Evolutionary conservation across 2,329 filamentous ascomycete genomes (phyloP).

Genomic region (Paecilomyces dactylethromorphus): DNA sequence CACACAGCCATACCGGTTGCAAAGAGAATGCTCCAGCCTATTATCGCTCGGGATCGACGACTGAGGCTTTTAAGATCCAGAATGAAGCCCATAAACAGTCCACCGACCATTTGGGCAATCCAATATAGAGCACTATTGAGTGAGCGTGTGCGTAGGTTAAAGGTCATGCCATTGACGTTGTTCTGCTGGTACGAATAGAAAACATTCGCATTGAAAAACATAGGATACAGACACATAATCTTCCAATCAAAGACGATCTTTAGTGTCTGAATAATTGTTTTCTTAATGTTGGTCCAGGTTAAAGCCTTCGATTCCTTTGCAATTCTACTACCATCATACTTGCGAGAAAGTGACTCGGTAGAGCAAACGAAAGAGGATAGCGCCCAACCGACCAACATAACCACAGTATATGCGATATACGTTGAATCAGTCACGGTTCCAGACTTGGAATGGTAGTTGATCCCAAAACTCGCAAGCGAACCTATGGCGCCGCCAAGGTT

Average conservation of each 20-base stretch:
- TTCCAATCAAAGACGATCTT: constrained; percentile 27
- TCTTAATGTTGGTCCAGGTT: too few relatives aligned
- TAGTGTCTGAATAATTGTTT: too few relatives aligned
- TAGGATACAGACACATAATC: constrained; percentile 39
- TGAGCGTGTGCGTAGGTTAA: constrained; percentile 51
- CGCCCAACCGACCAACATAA: too few relatives aligned
- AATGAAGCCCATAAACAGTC: constrained; percentile 41
- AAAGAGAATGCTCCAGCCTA: too few relatives aligned
- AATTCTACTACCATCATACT: not conserved
- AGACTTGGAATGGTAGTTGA: constrained; percentile 24
- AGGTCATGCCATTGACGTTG: constrained; percentile 48
- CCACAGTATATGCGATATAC: constrained; percentile 16
- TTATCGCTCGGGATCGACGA: too few relatives aligned
- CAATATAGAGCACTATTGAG: constrained; percentile 52
- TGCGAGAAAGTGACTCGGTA: not conserved
- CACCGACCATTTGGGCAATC: constrained; percentile 52
- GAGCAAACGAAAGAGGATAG: too few relatives aligned
- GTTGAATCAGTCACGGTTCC: constrained; percentile 39
- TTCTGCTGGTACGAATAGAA: constrained; percentile 55
- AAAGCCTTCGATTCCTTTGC: not conserved
- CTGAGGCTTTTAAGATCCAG: constrained; percentile 25
- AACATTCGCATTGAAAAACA: constrained; percentile 49
- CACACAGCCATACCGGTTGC: too few relatives aligned
- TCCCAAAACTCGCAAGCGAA: constrained; percentile 24
- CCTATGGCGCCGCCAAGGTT: constrained; percentile 30